phyloP scores from a whole-genome alignment of 495 filamentous ascomycete genomes.

The Chaetomium fimeti region DNA sequence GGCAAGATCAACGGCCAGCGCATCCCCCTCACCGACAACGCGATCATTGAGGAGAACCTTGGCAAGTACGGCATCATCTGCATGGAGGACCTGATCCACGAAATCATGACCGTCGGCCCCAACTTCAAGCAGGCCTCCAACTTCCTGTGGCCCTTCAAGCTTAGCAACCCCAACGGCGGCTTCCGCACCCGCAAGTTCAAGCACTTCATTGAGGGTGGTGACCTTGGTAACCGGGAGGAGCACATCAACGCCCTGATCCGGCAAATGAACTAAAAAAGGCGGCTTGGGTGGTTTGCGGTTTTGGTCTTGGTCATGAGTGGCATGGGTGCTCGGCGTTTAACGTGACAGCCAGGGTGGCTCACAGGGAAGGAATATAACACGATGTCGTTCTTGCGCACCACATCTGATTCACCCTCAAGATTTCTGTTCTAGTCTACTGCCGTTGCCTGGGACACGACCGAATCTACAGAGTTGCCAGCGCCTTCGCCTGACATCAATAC shows the following conservation, averaged over 20 bases:
- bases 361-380: constrained; percentile 38
- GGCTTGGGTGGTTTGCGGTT: constrained; percentile 34
- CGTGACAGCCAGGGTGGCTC: constrained; percentile 26
- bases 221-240: constrained; percentile 96
- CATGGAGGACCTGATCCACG: constrained; percentile 98
- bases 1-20: constrained; percentile 97
- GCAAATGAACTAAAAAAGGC: constrained; percentile 86
- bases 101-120: constrained; percentile 97
- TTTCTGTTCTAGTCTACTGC: constrained; percentile 30
- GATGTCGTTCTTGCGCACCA: constrained; percentile 30
- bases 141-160: constrained; percentile 99
- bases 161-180: constrained; percentile 93
- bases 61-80: constrained; percentile 99
- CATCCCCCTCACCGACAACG: constrained; percentile 93
- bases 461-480: constrained; percentile 27
- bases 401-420: constrained; percentile 24
- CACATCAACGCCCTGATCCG: constrained; percentile 95
- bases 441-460: constrained; percentile 24
- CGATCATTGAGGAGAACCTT: constrained; percentile 91
- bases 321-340: constrained; percentile 41
- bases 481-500: background rate
- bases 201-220: constrained; percentile 99
- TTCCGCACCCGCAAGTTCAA: constrained; percentile 97
- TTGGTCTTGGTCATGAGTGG: constrained; percentile 38
- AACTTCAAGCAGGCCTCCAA: constrained; percentile 99